phyloP scores from a whole-genome alignment of 495 filamentous ascomycete species.

The Diplogelasinospora grovesii region DNA sequence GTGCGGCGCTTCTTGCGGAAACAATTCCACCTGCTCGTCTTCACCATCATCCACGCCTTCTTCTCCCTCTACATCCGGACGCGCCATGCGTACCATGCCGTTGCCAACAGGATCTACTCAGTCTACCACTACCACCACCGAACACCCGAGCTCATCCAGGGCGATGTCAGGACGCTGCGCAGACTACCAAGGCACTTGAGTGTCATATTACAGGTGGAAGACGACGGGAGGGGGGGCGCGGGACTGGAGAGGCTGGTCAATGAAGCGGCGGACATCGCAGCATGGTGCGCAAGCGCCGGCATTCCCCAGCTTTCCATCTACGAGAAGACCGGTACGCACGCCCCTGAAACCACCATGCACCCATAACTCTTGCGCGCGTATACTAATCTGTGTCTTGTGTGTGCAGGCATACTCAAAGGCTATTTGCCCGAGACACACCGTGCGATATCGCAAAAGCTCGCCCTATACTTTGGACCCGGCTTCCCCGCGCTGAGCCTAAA shows the following conservation, averaged over 20 bases:
- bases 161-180: slow-evolving; percentile 70
- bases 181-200: slow-evolving; percentile 79
- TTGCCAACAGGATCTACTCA: slow-evolving; percentile 66
- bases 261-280: slow-evolving; percentile 81
- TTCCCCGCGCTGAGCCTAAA: slow-evolving; percentile 61
- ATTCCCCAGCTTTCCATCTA: slow-evolving; percentile 84
- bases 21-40: slow-evolving; percentile 62
- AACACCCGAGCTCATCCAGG: slow-evolving; percentile 81
- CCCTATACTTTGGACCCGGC: slow-evolving; percentile 72
- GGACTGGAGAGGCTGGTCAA: slow-evolving; percentile 76
- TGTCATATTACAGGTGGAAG: slow-evolving; percentile 71
- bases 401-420: slow-evolving; percentile 75
- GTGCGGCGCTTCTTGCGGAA: slow-evolving; percentile 62
- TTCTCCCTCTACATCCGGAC: slow-evolving; percentile 83
- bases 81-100: slow-evolving; percentile 68
- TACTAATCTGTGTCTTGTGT: too few species aligned
- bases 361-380: neutral
- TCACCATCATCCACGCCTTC: slow-evolving; percentile 65
- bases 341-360: too few species aligned
- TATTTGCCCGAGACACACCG: slow-evolving; percentile 73
- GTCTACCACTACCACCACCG: slow-evolving; percentile 88
- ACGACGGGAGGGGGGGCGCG: slow-evolving; percentile 57
- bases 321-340: slow-evolving; percentile 70
- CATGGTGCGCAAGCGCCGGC: slow-evolving; percentile 84
- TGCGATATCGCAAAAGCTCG: slow-evolving; percentile 64